phyloP scores from a whole-genome alignment of 257 asterid genomes.

The Asclepias syriaca region DNA sequence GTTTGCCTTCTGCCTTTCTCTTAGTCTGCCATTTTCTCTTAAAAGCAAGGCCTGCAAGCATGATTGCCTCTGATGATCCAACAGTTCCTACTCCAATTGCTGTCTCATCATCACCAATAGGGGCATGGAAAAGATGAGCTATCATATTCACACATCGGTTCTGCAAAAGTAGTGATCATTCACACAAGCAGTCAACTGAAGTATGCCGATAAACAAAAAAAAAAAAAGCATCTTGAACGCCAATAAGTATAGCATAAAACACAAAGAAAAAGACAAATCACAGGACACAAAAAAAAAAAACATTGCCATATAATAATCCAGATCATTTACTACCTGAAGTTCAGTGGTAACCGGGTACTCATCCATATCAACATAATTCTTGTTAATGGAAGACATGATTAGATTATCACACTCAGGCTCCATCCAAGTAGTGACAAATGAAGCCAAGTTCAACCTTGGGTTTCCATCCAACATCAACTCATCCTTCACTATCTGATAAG shows the following conservation, averaged over 20 bases:
- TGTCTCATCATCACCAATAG: slow-evolving; percentile 46
- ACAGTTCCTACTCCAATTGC: slow-evolving; percentile 79
- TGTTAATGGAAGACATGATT: slow-evolving; percentile 51
- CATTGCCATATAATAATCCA: not conserved
- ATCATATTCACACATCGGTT: slow-evolving; percentile 73
- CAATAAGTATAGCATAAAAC: too few relatives aligned
- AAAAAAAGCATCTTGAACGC: too few relatives aligned
- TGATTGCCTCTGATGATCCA: slow-evolving; percentile 83
- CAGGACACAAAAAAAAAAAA: too few relatives aligned
- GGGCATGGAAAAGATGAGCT: slow-evolving; percentile 76
- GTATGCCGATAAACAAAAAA: too few relatives aligned
- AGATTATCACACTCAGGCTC: slow-evolving; percentile 75
- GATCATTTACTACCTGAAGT: slow-evolving; percentile 45
- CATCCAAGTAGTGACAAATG: slow-evolving; percentile 83
- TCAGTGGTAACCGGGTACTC: slow-evolving; percentile 81
- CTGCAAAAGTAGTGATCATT: slow-evolving; percentile 30
- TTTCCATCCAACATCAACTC: slow-evolving; percentile 77
- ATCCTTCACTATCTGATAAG: slow-evolving; percentile 64
- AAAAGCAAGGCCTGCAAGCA: slow-evolving; percentile 88
- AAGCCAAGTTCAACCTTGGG: slow-evolving; percentile 69
- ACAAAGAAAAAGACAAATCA: too few relatives aligned
- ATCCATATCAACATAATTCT: slow-evolving; percentile 80
- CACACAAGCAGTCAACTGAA: too few relatives aligned
- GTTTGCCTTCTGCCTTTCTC: slow-evolving; percentile 55
- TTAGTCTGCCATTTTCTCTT: slow-evolving; percentile 75